phyloP scores from a whole-genome alignment of 306 rosid genomes.

The Carpinus viminea region DNA sequence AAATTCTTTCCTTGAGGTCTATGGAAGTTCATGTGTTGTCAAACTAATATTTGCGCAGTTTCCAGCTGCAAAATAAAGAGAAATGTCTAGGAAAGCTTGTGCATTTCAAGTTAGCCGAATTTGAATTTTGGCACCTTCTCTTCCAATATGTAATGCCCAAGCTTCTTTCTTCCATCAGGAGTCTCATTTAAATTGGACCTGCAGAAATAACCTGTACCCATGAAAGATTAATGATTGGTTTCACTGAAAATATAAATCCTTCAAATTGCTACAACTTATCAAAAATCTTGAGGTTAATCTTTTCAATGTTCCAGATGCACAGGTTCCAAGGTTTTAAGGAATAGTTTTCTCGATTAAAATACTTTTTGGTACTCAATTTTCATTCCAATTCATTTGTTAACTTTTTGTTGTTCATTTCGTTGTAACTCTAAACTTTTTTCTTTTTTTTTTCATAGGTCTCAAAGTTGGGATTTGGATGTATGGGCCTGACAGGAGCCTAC shows the following conservation, averaged over 20 bases:
- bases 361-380: background rate
- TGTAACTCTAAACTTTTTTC: background rate
- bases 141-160: too few species aligned
- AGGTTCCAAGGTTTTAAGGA: background rate
- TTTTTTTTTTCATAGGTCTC: constrained; percentile 32
- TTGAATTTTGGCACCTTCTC: too few species aligned
- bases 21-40: background rate
- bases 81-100: too few species aligned
- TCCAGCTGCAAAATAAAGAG: too few species aligned
- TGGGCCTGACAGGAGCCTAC: constrained; percentile 33
- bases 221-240: background rate
- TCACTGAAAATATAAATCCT: background rate
- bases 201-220: background rate
- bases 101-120: too few species aligned
- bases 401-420: background rate
- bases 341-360: background rate
- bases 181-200: background rate
- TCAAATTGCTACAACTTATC: background rate
- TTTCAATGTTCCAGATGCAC: background rate
- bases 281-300: background rate
- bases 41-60: too few species aligned
- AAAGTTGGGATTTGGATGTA: constrained; percentile 50
- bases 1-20: background rate
- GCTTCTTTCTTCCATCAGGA: background rate
- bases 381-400: background rate